These are phyloP conservation scores for Cercospora canescens DNA, from an alignment of 2,329 filamentous ascomycete genomes.

Conservation along the genomic window DNA sequence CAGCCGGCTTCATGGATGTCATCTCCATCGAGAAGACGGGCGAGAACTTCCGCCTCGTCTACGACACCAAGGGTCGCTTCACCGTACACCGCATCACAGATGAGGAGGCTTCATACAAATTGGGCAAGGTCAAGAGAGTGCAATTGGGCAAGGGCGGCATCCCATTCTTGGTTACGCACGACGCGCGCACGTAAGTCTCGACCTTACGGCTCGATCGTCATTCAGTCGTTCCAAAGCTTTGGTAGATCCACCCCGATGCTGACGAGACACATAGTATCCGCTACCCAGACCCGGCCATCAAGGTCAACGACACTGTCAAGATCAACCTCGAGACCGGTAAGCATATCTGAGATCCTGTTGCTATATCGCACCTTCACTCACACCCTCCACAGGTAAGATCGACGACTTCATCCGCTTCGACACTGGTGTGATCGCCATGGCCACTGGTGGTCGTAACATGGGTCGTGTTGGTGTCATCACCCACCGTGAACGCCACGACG, in stretches of 20 bases:
- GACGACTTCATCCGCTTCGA: constrained; percentile 98
- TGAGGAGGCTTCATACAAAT: constrained; percentile 99
- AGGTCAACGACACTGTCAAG: constrained; percentile 99
- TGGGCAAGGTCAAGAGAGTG: constrained; percentile 99
- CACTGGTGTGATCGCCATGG: constrained; percentile 97
- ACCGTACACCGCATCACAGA: constrained; percentile 98
- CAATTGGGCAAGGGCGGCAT: constrained; percentile 99
- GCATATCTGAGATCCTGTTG: not conserved
- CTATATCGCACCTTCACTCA: not conserved
- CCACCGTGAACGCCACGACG: constrained; percentile 99
- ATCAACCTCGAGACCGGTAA: constrained; percentile 87
- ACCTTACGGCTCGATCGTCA: constrained; percentile 64
- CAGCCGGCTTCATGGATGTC: constrained; percentile 98
- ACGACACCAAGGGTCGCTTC: constrained; percentile 99
- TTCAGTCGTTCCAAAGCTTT: constrained; percentile 99
- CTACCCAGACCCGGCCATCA: constrained; percentile 97
- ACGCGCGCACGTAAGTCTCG: constrained; percentile 99
- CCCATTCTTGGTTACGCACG: constrained; percentile 99
- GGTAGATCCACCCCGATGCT: constrained; percentile 52
- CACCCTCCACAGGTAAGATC: constrained; percentile 65
- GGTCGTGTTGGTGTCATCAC: constrained; percentile 99
- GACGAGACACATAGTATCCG: constrained; percentile 71
- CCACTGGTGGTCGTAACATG: constrained; percentile 99
- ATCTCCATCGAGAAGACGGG: constrained; percentile 99
- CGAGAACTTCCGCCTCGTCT: constrained; percentile 99